Base-by-base conservation (phyloP, 805 yeast species). In the Saccharomycopsis oosterbeekiorum region DNA sequence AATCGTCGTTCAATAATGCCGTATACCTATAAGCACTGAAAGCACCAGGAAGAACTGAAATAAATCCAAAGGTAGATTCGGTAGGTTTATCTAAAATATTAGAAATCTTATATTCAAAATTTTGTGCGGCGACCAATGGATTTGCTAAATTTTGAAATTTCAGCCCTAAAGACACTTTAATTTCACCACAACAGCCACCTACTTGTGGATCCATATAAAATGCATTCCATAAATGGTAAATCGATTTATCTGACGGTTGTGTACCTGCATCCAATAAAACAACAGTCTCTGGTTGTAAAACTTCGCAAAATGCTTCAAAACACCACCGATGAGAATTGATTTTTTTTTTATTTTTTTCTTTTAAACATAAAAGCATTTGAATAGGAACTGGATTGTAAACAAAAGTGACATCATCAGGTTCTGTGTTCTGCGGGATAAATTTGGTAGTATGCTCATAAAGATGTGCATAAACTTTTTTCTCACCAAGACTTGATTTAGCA, bases 111-210 rank as follows among this genome's bases (percentile, higher is more conserved):
- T 94, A 94, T 71, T 93, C 99, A 72, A 94, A 93, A 73, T 93
- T 93, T 72, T 94, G 98, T 0, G 97, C 96, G 2, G 98, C 97
- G 10, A 93, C 93, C 60, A 93, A 74, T 9, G 99, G 98, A 70
- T 93, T 93, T 15, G 85, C 65, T 54, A 93, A 75, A 55, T 79
- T 77, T 56, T 69, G 72, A 63, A 78, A 80, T 12, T 76, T 78
- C 24, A 76, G 76, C 1, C 98, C 97, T 59, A 92, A 75, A 72
- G 86, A 84, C 0, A 94, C 96, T 65, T 84, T 86, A 73, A 94
- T 93, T 71, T 94, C 98, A 60, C 99, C 99, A 82, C 99, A 93
- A 1, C 97, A 96, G 47, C 99, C 99, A 1, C 96, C 99, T 21
- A 93, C 96, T 59, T 84, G 81, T 1, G 90, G 86, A 67, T 84